Evolutionary conservation across 495 filamentous ascomycete genomes (phyloP), one percentile per base, ranked within the genome.

Genomic region (Neurospora hispaniola): DNA sequence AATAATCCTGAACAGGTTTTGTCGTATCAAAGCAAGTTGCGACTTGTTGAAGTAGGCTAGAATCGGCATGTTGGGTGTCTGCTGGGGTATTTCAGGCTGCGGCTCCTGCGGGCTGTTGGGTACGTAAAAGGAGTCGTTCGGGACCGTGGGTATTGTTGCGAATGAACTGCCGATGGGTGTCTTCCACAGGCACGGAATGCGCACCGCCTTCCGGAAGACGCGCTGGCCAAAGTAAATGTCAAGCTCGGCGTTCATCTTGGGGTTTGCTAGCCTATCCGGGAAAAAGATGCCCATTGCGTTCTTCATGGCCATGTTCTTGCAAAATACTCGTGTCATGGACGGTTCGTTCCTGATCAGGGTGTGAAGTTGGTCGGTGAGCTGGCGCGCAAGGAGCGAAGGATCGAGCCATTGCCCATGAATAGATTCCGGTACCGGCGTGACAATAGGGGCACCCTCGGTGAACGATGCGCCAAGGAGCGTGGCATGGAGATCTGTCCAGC

Each of bases 401-500:
- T 78, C 76, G 16, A 76, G 59, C 46, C 31, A 76, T 46, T 68
- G 42, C 0, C 73, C 75, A 12, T 73, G 69, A 5, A 70, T 39
- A n/a, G 71, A 27, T 20, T 76, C 71, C 2, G 81, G 81, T 11
- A 79, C 76, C 0, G 84, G 84, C 23, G 70, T 82, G 31, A 46
- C 66, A 70, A 79, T 77, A 18, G 78, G 72, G 59, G 81, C 76
- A 14, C 77, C 77, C 66, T 79, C 76, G 48, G 73, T 39, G 74
- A 85, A 86, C 8, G 73, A 76, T 31, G 75, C 83, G 39, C 81
- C 81, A 12, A 86, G 80, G 2, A 85, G 75, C 23, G 76, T 71
- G 38, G 77, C 68, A 71, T 86, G 85, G 1, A 76, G 73, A 70
- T 85, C 84, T n/a, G 81, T 85, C 85, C 85, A 86, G 77, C 75